Percentiles rank a stretch among this genome's conserved stretches.
Evolutionary conservation across 2,329 filamentous ascomycete species (phyloP).

Genomic region (Fusarium gaditjirri): DNA sequence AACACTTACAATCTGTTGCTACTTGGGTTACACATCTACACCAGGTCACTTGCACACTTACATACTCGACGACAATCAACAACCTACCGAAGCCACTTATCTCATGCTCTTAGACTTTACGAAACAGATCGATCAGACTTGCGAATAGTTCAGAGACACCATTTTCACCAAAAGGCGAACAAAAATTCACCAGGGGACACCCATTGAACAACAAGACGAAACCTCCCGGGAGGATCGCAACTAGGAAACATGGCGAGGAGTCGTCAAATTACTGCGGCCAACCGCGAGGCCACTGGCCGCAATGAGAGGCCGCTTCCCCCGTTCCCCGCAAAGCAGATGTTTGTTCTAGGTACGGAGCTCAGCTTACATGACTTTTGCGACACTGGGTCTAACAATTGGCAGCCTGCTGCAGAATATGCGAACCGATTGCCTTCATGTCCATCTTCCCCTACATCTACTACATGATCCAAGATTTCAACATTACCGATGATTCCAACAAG

Average conservation of each 20-base stretch:
- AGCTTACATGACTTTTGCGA: not conserved
- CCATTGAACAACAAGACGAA: constrained; percentile 3
- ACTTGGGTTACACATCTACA: not conserved
- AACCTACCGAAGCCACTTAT: constrained; percentile 3
- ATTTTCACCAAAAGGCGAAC: not conserved
- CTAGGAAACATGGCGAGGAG: constrained; percentile 46
- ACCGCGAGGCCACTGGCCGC: constrained; percentile 38
- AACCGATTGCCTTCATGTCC: constrained; percentile 99
- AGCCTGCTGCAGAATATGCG: constrained; percentile 96
- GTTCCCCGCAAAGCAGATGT: constrained; percentile 59
- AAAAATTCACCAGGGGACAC: not conserved
- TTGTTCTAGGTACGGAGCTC: constrained; percentile 58
- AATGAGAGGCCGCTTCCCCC: constrained; percentile 44
- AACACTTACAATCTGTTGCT: not conserved
- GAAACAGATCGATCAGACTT: constrained; percentile 14
- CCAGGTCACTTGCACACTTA: not conserved
- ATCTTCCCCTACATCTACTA: constrained; percentile 99
- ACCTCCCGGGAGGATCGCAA: constrained; percentile 20
- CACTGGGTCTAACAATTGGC: constrained; percentile 23
- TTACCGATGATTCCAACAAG: constrained; percentile 79
- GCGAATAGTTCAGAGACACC: constrained; percentile 4
- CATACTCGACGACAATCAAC: constrained; percentile 21
- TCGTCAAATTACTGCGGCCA: constrained; percentile 37
- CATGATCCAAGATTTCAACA: constrained; percentile 93
- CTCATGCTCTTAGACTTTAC: constrained; percentile 14